Percentiles rank a stretch among this genome's conserved stretches.
Evolutionary conservation across 371 early-diverging fungal genomes (phyloP).

Genomic region (Lichtheimia ornata): DNA sequence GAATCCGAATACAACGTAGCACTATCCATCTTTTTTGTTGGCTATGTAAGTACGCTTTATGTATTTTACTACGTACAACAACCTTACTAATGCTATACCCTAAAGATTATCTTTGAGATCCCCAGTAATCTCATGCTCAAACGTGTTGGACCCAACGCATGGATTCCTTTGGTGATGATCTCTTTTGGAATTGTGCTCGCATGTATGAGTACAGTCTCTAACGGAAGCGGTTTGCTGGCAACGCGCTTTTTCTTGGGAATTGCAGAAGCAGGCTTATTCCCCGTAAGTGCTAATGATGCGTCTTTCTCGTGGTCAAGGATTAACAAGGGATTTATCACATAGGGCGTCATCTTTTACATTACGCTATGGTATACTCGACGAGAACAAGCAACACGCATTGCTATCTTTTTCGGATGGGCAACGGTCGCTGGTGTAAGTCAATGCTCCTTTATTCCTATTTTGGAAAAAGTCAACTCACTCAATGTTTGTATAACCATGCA

Average conservation of each 20-base stretch:
- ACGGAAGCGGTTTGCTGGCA: slow-evolving; percentile 52
- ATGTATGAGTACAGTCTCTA: slow-evolving; percentile 45
- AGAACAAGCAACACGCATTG: slow-evolving; percentile 77
- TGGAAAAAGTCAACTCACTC: background rate
- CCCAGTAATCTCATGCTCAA: slow-evolving; percentile 76
- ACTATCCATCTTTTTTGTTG: slow-evolving; percentile 64
- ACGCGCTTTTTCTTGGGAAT: slow-evolving; percentile 73
- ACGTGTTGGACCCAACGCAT: slow-evolving; percentile 57
- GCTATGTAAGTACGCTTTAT: slow-evolving; percentile 44
- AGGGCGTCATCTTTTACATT: slow-evolving; percentile 50
- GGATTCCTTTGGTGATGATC: slow-evolving; percentile 72
- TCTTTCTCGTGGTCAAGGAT: background rate
- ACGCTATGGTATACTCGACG: slow-evolving; percentile 51
- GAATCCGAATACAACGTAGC: slow-evolving; percentile 55
- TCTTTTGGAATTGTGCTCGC: slow-evolving; percentile 46
- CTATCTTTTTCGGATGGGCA: slow-evolving; percentile 65
- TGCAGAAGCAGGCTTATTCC: slow-evolving; percentile 67
- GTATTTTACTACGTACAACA: too few species aligned
- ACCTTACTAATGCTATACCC: too few species aligned
- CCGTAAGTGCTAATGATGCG: slow-evolving; percentile 19
- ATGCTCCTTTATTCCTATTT: slow-evolving; percentile 2
- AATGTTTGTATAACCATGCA: background rate
- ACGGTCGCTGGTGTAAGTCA: slow-evolving; percentile 68
- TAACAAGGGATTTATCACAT: background rate
- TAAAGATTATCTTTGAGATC: slow-evolving; percentile 65